phyloP scores from a whole-genome alignment of 1,139 yeast species.

The Sugiyamaella castrensis region DNA sequence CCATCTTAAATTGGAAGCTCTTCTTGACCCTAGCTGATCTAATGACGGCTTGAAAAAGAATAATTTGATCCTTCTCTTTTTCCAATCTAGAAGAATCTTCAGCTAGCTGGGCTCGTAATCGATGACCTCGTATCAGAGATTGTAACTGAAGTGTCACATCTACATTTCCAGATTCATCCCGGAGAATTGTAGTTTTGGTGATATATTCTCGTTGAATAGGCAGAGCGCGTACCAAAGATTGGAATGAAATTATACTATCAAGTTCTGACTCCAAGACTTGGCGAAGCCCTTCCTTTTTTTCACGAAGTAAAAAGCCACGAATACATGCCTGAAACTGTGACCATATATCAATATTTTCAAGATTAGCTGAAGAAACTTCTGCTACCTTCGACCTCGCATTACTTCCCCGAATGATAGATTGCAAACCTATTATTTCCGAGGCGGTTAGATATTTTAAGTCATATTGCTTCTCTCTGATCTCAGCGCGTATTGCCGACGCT shows the following conservation, averaged over 20 bases:
- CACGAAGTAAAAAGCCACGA: constrained; percentile 23
- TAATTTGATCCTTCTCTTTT: constrained; percentile 25
- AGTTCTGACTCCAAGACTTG: constrained; percentile 20
- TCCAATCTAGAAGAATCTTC: constrained; percentile 17
- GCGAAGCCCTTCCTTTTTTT: constrained; percentile 20
- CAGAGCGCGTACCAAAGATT: constrained; percentile 18
- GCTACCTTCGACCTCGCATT: neutral
- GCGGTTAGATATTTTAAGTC: constrained; percentile 21
- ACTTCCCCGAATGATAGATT: constrained; percentile 24
- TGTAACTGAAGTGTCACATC: constrained; percentile 10
- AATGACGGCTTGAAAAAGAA: constrained; percentile 43
- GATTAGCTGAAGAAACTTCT: neutral
- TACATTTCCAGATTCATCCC: neutral
- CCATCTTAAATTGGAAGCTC: constrained; percentile 26
- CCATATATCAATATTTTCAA: neutral
- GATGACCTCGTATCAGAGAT: constrained; percentile 34
- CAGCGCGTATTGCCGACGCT: constrained; percentile 14
- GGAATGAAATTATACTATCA: constrained; percentile 21
- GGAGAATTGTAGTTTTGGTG: neutral
- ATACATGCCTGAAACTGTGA: constrained; percentile 14
- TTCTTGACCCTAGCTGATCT: constrained; percentile 54
- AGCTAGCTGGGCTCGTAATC: constrained; percentile 5
- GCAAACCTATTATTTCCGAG: constrained; percentile 18
- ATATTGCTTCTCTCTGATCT: constrained; percentile 18
- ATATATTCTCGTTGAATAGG: constrained; percentile 18